Conservation (phyloP, 2,329 filamentous ascomycete species). For the Pseudonectria buxi region DNA sequence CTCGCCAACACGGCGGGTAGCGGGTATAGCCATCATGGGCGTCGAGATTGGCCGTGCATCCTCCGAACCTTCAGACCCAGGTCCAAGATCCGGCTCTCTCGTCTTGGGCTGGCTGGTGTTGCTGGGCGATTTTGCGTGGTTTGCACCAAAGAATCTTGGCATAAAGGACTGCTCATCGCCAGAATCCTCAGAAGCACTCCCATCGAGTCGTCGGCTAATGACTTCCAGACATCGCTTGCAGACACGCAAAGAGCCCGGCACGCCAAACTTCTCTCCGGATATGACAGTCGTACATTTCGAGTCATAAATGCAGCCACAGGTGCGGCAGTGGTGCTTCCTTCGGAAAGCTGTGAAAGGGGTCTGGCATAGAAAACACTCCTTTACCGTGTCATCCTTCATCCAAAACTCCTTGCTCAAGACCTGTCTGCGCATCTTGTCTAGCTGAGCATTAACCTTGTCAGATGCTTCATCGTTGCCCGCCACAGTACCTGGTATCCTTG, state of each 20-base stretch:
- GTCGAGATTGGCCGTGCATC: conserved; percentile 52
- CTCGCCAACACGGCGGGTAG: conserved; percentile 59
- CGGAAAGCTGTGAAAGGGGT: conserved; percentile 88
- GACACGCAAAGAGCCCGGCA: conserved; percentile 75
- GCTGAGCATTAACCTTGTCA: conserved; percentile 52
- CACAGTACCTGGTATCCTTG: conserved; percentile 51
- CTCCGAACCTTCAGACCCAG: conserved; percentile 36
- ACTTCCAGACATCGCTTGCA: conserved; percentile 90
- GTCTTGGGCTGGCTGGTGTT: conserved; percentile 25
- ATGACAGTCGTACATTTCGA: conserved; percentile 93
- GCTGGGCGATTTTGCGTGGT: conserved; percentile 38
- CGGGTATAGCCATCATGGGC: conserved; percentile 65
- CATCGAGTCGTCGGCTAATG: conserved; percentile 83
- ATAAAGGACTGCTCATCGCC: conserved; percentile 68
- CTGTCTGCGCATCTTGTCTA: conserved; percentile 73
- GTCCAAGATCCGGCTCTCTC: conserved; percentile 34
- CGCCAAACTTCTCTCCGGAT: conserved; percentile 78
- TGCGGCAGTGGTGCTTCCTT: conserved; percentile 92
- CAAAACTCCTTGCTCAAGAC: conserved; percentile 93
- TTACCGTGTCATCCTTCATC: conserved; percentile 99
- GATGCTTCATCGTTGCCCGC: conserved; percentile 47
- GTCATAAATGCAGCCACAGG: conserved; percentile 97
- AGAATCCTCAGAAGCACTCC: conserved; percentile 80
- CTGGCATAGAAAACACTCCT: conserved; percentile 91
- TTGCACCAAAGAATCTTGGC: conserved; percentile 54